A percentile compares a stretch with the other conserved stretches of the same genome.
These are phyloP conservation scores for Podaxis pistillaris DNA, from an alignment of 768 basidiomycete species.

Conservation along the genomic window DNA sequence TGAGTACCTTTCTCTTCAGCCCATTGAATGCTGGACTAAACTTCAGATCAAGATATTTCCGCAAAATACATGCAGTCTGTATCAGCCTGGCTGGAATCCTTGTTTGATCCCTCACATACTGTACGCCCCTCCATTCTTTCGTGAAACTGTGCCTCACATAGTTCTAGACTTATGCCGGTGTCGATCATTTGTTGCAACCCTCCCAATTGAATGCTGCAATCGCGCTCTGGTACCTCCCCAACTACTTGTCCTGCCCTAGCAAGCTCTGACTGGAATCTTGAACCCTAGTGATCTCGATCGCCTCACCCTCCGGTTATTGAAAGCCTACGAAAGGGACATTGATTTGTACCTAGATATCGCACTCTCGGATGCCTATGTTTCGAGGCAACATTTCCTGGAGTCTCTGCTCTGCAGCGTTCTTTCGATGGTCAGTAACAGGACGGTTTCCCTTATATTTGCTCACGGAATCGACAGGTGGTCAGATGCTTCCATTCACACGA, in stretches of 20 bases:
- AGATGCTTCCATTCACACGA: background rate
- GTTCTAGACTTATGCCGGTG: background rate
- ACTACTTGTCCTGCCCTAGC: background rate
- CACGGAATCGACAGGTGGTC: background rate
- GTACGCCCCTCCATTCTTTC: background rate
- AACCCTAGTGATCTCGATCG: constrained; percentile 38
- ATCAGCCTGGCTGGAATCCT: constrained; percentile 11
- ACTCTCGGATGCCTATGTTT: constrained; percentile 32
- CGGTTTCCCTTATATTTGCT: background rate
- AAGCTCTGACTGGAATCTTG: constrained; percentile 1
- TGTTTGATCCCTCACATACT: background rate
- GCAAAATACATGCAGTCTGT: constrained; percentile 8
- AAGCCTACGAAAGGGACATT: constrained; percentile 36
- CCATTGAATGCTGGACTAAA: background rate
- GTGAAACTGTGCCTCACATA: background rate
- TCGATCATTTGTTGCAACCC: constrained; percentile 3
- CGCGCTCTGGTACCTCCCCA: background rate
- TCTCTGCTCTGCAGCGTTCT: background rate
- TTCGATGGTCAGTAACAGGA: background rate
- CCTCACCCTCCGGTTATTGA: constrained; percentile 38
- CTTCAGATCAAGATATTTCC: background rate
- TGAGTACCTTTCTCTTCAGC: constrained; percentile 24
- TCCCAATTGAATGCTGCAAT: constrained; percentile 8
- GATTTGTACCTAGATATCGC: constrained; percentile 35
- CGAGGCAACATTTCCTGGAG: constrained; percentile 6